Conservation (phyloP, 352 stramenopile species). For the Pythium scleroteichum region DNA sequence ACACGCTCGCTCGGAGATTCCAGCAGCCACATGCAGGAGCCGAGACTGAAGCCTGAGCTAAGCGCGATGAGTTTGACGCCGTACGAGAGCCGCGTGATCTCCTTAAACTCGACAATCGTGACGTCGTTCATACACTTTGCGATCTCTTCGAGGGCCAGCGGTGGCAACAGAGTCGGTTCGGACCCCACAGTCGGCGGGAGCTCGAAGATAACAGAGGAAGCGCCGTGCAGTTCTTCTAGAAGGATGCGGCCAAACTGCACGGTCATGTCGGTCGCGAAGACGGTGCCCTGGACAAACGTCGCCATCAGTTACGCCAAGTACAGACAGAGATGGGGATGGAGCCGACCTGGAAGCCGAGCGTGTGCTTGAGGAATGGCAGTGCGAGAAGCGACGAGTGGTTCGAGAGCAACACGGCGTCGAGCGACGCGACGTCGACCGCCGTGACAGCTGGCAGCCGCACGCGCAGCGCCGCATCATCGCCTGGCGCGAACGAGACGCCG, state of each 20-base stretch:
- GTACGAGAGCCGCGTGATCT: conserved; percentile 60
- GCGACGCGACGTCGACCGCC: conserved; percentile 50
- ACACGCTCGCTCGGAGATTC: conserved; percentile 68
- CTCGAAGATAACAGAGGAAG: conserved; percentile 11
- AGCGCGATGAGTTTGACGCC: conserved; percentile 69
- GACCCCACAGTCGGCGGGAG: conserved; percentile 7
- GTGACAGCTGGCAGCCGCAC: conserved; percentile 31
- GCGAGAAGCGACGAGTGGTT: conserved; percentile 71
- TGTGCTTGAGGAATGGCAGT: conserved; percentile 73
- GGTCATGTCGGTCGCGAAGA: conserved; percentile 76
- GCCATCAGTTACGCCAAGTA: not conserved
- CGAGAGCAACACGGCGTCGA: conserved; percentile 77
- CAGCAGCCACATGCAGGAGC: conserved; percentile 70
- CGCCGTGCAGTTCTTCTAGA: conserved; percentile 55
- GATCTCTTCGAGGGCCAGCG: conserved; percentile 51
- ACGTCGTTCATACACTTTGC: conserved; percentile 45
- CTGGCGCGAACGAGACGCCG: conserved; percentile 35
- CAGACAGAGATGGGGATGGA: not conserved
- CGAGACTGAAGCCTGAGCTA: conserved; percentile 76
- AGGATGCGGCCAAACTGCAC: conserved; percentile 69
- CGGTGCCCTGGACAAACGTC: conserved; percentile 33
- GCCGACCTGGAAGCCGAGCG: conserved; percentile 69
- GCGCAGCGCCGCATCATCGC: conserved; percentile 15
- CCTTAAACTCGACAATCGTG: conserved; percentile 58
- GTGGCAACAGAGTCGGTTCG: conserved; percentile 5